phyloP scores from a whole-genome alignment of 2,329 filamentous ascomycete genomes.

The Tolypocladium tundrense region DNA sequence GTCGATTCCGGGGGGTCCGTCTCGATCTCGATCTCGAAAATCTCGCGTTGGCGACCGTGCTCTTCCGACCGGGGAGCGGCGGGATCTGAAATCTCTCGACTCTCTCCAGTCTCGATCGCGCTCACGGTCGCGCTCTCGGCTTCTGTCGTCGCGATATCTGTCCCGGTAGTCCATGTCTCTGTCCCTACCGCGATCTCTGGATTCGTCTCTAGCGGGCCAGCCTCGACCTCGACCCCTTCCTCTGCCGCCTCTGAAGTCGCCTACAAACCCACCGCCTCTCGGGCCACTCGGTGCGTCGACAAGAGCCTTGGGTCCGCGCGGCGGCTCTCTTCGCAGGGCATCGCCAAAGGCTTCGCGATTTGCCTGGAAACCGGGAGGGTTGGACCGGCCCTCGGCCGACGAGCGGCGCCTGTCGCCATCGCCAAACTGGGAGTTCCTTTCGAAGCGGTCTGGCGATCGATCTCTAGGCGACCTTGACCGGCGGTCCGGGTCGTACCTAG shows the following conservation, averaged over 20 bases:
- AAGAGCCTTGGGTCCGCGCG: constrained; percentile 71
- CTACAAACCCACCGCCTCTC: constrained; percentile 54
- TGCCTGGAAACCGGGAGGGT: constrained; percentile 48
- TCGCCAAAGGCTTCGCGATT: constrained; percentile 50
- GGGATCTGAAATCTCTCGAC: constrained; percentile 25
- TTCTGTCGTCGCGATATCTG: constrained; percentile 49
- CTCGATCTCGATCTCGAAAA: constrained; percentile 48
- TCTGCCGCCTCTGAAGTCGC: constrained; percentile 48
- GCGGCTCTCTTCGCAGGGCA: constrained; percentile 55
- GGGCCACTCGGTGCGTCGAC: constrained; percentile 60
- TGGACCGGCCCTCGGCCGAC: constrained; percentile 46
- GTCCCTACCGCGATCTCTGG: constrained; percentile 48
- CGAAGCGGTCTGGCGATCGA: constrained; percentile 58
- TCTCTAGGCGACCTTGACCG: constrained; percentile 58
- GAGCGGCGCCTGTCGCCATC: constrained; percentile 62
- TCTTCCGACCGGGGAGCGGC: constrained; percentile 49
- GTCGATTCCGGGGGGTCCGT: constrained; percentile 53
- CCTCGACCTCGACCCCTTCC: constrained; percentile 47
- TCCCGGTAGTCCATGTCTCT: constrained; percentile 51
- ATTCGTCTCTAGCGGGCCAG: constrained; percentile 49
- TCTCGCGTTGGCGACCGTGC: constrained; percentile 59
- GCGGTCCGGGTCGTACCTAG: constrained; percentile 53
- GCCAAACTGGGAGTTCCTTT: constrained; percentile 42
- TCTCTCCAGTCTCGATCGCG: constrained; percentile 41
- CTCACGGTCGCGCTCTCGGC: constrained; percentile 46